phyloP scores from a whole-genome alignment of 139 green algal species.

The Dunaliella primolecta region DNA sequence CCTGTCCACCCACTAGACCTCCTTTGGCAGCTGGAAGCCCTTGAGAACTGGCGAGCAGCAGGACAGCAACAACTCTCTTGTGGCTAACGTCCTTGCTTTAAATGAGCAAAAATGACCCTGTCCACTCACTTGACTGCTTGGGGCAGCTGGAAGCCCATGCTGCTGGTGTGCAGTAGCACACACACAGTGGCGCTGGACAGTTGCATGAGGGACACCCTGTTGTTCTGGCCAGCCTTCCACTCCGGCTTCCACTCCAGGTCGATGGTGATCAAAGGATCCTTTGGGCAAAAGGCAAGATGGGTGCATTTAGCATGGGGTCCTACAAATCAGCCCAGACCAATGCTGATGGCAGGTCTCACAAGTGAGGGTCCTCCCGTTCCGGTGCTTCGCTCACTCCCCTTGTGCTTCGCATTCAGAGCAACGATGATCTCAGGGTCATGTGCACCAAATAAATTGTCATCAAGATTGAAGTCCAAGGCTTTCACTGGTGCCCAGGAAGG shows the following conservation, averaged over 20 bases:
- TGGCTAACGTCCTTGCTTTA: no score
- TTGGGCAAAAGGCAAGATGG: not conserved
- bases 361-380: not conserved
- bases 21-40: no score
- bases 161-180: slow-evolving; percentile 33
- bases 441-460: no score
- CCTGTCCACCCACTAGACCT: no score
- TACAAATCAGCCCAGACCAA: not conserved
- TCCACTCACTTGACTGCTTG: no score
- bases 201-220: slow-evolving; percentile 32
- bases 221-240: slow-evolving; percentile 10
- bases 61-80: no score
- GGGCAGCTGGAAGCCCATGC: slow-evolving; percentile 38
- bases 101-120: no score
- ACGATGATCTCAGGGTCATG: not conserved
- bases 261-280: slow-evolving; percentile 47
- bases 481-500: no score
- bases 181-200: slow-evolving; percentile 26
- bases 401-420: not conserved
- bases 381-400: not conserved
- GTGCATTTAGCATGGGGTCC: not conserved
- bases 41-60: no score
- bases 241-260: slow-evolving; percentile 61
- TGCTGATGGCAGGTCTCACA: not conserved
- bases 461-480: no score